phyloP scores from a whole-genome alignment of 257 asterid species.

The Coffea eugenioides region DNA sequence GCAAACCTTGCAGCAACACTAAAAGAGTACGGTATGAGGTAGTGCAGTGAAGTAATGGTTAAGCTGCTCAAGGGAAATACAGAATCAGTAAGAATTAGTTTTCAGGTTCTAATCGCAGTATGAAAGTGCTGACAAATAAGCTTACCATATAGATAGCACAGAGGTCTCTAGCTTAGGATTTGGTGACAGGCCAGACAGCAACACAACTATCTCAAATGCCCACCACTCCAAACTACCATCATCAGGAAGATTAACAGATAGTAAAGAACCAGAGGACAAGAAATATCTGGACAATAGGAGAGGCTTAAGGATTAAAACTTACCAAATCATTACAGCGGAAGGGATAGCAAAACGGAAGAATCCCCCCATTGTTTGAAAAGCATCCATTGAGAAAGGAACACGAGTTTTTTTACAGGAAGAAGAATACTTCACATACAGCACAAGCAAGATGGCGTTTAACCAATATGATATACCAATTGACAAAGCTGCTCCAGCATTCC shows the following conservation, averaged over 20 bases:
- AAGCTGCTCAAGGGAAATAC: conserved; percentile 41
- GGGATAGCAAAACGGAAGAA: conserved; percentile 72
- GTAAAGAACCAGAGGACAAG: background rate
- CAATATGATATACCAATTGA: conserved; percentile 37
- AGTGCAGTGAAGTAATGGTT: conserved; percentile 55
- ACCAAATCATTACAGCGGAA: conserved; percentile 87
- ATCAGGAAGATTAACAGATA: background rate
- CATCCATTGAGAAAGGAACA: conserved; percentile 38
- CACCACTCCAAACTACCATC: conserved; percentile 74
- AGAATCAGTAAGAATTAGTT: background rate
- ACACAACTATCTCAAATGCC: conserved; percentile 57
- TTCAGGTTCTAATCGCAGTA: background rate
- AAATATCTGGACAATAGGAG: background rate
- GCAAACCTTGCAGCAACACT: conserved; percentile 78
- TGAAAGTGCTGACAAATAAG: background rate
- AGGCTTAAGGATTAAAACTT: conserved; percentile 6
- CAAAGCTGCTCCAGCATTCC: conserved; percentile 43
- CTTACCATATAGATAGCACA: conserved; percentile 69
- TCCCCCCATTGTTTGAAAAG: conserved; percentile 39
- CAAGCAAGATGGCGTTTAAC: conserved; percentile 58
- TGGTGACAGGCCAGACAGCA: too few relatives aligned
- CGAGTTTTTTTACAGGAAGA: conserved; percentile 44
- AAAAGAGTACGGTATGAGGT: conserved; percentile 58
- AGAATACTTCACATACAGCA: conserved; percentile 53
- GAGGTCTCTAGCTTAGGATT: conserved; percentile 73